Evolutionary conservation across 352 stramenopile species (phyloP), one percentile per base, ranked within the genome.

Genomic region (Aphanomyces stellatus): DNA sequence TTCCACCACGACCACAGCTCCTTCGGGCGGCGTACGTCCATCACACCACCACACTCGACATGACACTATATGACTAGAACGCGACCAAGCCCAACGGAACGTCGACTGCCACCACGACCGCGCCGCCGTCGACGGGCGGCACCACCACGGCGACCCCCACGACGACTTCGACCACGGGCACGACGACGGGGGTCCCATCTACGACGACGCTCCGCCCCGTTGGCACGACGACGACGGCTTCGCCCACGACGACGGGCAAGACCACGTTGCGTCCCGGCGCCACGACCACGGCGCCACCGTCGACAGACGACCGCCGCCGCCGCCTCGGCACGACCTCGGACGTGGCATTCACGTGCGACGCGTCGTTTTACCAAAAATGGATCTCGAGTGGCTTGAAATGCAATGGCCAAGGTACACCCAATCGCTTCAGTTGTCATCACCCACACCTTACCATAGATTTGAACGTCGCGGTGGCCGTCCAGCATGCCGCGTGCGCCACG

Each of bases 321-420:
- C 22, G 61, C 24, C 31, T 41, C 42, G n/a, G 24, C 53, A 30
- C 25, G 11, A 57, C 41, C 1, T 46, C 37, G 13, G 37, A 46
- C 4, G 74, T 85, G 19, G 73, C 81, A 60, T 94, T 93, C 65
- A 77, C 63, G 6, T 93, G 85, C 61, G 83, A 93, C 63, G 73
- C 76, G 11, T 75, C 73, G 24, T 93, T 93, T 68, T 93, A 93
- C 72, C 70, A 79, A n/a, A 82, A 84, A 4, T 93, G 85, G 85
- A 48, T 62, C 24, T 74, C 75, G 48, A 85, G 90, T 70, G 79
- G 79, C 4, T 74, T 93, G 46, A 87, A 74, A 24, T 93, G 85
- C 35, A 76, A 71, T 41, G 80, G 73, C 34, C 60, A 70, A 0
- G 65, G 60, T 67, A 57, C 55, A 27, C 27, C 8, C 19, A 43